Conservation (phyloP, 2,329 filamentous ascomycete genomes). For the Amylocarpus encephaloides region DNA sequence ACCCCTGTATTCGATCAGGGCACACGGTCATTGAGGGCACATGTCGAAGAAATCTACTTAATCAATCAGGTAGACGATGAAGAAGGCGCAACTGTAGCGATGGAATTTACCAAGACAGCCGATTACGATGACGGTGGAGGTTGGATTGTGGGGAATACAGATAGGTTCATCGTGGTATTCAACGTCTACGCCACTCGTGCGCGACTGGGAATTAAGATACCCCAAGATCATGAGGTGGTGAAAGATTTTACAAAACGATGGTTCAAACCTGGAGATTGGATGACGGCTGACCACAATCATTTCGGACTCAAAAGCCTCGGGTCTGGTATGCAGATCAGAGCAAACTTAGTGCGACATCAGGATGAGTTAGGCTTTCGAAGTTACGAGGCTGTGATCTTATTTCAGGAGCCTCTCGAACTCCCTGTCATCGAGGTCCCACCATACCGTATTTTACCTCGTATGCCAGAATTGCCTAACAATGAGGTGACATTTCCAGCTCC, state of each 20-base stretch:
- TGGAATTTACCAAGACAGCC: neutral
- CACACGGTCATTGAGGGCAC: neutral
- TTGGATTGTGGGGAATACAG: no score
- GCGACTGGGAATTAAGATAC: neutral
- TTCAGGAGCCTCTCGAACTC: no score
- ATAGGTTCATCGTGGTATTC: slow-evolving; percentile 1
- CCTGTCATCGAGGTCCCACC: no score
- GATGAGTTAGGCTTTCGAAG: neutral
- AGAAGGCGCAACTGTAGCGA: neutral
- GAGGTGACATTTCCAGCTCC: no score
- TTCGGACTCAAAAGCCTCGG: neutral
- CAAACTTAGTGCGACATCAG: neutral
- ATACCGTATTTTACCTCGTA: no score
- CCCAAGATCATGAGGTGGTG: neutral
- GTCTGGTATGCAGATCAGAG: neutral
- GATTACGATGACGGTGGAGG: neutral
- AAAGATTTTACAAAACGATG: neutral
- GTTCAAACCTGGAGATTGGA: neutral
- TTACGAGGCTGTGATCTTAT: neutral
- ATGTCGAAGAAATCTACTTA: neutral
- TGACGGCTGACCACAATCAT: neutral
- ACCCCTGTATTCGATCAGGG: neutral
- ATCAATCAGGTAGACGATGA: neutral
- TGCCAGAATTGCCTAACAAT: no score
- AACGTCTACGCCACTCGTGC: neutral